Percentiles rank a stretch among this genome's conserved stretches.
These are phyloP conservation scores for Kwoniella sp. DNA, from an alignment of 768 basidiomycete species.

Conservation along the genomic window DNA sequence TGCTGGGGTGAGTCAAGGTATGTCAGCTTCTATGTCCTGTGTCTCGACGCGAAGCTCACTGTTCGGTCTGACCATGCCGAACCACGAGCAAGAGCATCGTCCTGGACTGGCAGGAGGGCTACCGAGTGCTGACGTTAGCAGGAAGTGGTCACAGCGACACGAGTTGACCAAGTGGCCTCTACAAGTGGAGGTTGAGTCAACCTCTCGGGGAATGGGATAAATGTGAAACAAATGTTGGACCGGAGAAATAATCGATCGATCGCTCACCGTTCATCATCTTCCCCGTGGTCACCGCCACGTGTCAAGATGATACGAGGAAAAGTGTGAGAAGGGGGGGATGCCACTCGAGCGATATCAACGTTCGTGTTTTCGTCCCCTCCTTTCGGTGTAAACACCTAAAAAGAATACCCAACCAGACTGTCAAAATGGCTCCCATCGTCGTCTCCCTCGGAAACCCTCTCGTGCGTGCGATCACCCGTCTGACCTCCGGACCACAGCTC, in stretches of 20 bases:
- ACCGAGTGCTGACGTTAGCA: background rate
- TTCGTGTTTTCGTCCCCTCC: background rate
- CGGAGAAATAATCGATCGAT: no score
- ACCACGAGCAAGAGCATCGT: slow-evolving; percentile 35
- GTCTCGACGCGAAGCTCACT: slow-evolving; percentile 16
- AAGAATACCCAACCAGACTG: background rate
- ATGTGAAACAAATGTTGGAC: no score
- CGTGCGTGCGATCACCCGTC: slow-evolving; percentile 52
- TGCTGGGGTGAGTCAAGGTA: slow-evolving; percentile 11
- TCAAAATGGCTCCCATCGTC: slow-evolving; percentile 53
- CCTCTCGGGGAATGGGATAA: slow-evolving; percentile 8
- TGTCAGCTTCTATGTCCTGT: background rate
- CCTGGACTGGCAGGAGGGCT: background rate
- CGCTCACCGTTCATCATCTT: background rate
- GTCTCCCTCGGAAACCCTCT: slow-evolving; percentile 95
- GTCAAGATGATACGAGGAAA: no score
- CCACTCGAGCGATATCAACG: no score
- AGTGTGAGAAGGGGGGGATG: no score
- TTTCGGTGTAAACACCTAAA: background rate
- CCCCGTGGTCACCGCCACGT: no score
- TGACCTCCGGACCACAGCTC: background rate
- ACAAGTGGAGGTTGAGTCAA: background rate
- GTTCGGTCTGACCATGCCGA: slow-evolving; percentile 41
- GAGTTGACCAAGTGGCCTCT: no score
- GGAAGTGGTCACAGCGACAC: no score